These are phyloP conservation scores for Heliosperma pusillum DNA, from an alignment of 148 eudicot genomes.

Conservation along the genomic window DNA sequence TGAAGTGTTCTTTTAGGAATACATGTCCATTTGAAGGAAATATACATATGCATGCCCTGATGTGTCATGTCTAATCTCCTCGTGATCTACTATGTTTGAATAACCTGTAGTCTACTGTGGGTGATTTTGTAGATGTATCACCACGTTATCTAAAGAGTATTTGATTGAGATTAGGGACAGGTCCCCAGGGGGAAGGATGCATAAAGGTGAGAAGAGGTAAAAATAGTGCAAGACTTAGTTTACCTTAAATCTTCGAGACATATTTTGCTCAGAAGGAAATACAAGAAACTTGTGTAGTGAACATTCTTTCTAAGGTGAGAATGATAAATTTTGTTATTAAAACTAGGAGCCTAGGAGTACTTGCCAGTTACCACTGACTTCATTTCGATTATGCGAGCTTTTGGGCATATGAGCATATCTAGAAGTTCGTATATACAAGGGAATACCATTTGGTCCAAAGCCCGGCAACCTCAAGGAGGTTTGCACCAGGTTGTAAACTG, in stretches of 20 bases:
- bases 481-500: not conserved
- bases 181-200: not conserved
- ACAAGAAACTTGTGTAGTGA: not conserved
- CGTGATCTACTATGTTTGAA: not conserved
- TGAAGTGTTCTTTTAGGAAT: not conserved
- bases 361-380: not conserved
- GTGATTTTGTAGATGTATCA: too few species aligned
- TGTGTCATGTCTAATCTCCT: not conserved
- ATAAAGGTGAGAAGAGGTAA: not conserved
- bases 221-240: too few species aligned
- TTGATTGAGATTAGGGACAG: slow-evolving; percentile 3
- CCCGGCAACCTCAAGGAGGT: not conserved
- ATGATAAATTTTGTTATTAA: not conserved
- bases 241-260: too few species aligned
- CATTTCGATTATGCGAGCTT: not conserved
- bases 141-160: too few species aligned
- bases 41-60: not conserved
- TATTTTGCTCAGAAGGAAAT: not conserved
- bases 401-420: too few species aligned
- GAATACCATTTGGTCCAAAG: not conserved
- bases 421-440: not conserved
- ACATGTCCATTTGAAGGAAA: not conserved
- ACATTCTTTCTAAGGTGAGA: not conserved
- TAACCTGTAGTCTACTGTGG: not conserved
- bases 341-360: not conserved